Percentiles rank a stretch among this genome's conserved stretches.
These are phyloP conservation scores for Talaromyces pinophilus DNA, from an alignment of 2,329 filamentous ascomycete species.

Conservation along the genomic window DNA sequence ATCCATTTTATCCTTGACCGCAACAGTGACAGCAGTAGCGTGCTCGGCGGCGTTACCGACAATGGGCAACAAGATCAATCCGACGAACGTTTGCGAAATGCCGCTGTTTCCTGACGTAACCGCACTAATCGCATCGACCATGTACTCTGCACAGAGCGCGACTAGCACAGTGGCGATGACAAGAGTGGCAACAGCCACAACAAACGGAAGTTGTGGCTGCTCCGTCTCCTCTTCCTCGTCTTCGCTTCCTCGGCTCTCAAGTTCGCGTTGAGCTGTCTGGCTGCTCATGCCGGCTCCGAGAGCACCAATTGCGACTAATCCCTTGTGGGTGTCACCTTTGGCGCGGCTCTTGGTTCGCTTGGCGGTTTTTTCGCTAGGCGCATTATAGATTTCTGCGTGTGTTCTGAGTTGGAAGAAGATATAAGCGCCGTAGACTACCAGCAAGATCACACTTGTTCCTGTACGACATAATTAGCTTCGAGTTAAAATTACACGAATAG, in stretches of 20 bases:
- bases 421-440: conserved; percentile 80
- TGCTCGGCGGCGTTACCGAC: conserved; percentile 68
- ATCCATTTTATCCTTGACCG: conserved; percentile 69
- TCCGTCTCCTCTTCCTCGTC: conserved; percentile 71
- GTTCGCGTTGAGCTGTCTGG: conserved; percentile 50
- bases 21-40: conserved; percentile 63
- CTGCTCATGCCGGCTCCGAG: conserved; percentile 54
- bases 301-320: conserved; percentile 56
- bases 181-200: conserved; percentile 72
- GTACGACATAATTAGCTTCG: conserved; percentile 21
- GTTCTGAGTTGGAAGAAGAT: conserved; percentile 91
- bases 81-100: conserved; percentile 63
- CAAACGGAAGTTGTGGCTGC: conserved; percentile 70
- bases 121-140: conserved; percentile 61
- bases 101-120: conserved; percentile 48
- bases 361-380: conserved; percentile 74
- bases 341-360: conserved; percentile 51
- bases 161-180: conserved; percentile 74
- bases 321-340: conserved; percentile 52
- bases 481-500: neutral
- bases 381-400: conserved; percentile 76
- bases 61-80: conserved; percentile 64
- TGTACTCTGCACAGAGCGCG: conserved; percentile 71
- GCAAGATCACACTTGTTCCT: conserved; percentile 70
- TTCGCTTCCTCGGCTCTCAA: conserved; percentile 32